Percentiles rank a stretch among this genome's conserved stretches.
phyloP scores from a whole-genome alignment of 2,329 filamentous ascomycete genomes.

The Plenodomus tracheiphilus region DNA sequence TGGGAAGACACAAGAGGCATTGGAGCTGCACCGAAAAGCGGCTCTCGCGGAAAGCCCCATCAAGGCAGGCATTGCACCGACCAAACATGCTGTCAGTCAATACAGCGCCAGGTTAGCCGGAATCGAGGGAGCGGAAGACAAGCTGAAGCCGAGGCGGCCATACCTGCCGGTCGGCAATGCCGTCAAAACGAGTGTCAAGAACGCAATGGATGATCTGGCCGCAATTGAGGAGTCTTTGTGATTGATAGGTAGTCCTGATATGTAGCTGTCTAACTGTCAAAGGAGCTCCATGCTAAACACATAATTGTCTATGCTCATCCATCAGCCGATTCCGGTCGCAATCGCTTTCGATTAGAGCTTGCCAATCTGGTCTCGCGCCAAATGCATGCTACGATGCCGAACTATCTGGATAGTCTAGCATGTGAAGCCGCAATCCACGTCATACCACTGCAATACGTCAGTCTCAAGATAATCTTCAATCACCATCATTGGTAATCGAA shows the following conservation, averaged over 20 bases:
- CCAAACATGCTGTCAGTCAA: conserved; percentile 69
- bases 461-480: background rate
- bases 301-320: background rate
- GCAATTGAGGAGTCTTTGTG: conserved; percentile 25
- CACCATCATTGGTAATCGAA: background rate
- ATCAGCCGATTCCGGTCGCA: too few relatives aligned
- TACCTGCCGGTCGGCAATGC: conserved; percentile 33
- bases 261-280: background rate
- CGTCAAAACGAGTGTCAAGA: conserved; percentile 26
- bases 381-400: background rate
- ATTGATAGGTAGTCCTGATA: conserved; percentile 1
- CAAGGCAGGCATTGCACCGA: conserved; percentile 67
- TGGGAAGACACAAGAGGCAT: conserved; percentile 61
- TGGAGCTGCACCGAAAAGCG: conserved; percentile 63
- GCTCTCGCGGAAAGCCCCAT: conserved; percentile 67
- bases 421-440: background rate
- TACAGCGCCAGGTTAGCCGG: conserved; percentile 64
- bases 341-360: too few relatives aligned
- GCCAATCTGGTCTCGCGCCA: background rate
- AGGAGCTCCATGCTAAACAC: background rate
- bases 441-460: background rate
- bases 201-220: conserved; percentile 28
- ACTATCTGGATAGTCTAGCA: background rate
- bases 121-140: conserved; percentile 42
- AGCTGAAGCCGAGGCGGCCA: conserved; percentile 30